Base-by-base conservation (phyloP, 164 flowering plant genomes). In the Nymphaea thermarum region DNA sequence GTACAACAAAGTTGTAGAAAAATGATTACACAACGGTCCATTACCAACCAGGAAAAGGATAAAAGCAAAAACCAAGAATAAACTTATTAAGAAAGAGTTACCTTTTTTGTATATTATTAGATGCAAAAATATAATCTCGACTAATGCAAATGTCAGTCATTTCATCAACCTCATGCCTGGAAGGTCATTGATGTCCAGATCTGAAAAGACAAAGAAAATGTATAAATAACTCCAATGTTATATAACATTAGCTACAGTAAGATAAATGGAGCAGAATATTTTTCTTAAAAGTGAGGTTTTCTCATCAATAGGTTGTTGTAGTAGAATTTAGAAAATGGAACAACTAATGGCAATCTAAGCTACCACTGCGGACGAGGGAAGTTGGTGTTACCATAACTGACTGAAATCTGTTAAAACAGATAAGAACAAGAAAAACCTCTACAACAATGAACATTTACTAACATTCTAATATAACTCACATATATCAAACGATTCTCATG, bases 101-200 rank as follows among this genome's bases (percentile, higher is more conserved):
- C 98, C 98, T 81, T 74, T 82, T 88, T 65, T 87, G 91, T 53
- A 86, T 80, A 74, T 85, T 82, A 72, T 91, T 97, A 60, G 91
- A 83, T 64, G 93, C 67, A 25, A 87, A 77, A 68, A 83, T 71
- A 72, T 69, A 77, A 47, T 79, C 87, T 45, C 1, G 77, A 64
- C 75, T 74, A 66, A 70, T 80, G 80, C 80, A 91, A 71, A 78
- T 70, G 71, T 53, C 82, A 67, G 90, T 87, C 16, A 91, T 85
- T 74, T 84, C 91, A 78, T 94, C 97, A 55, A 94, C 99, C 75
- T 94, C 99, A 78, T 88, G 95, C 64, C 99, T 84, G 65, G 97
- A 87, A 90, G 79, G 71, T 94, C 99, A 81, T 94, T 94, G 71
- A 94, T 83, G 75, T 94, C 93, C 74, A 80, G 89, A 91, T 86